Evolutionary conservation across 345 rosid genomes (phyloP), one percentile per base, ranked within the genome.

Genomic region (Corymbia maculata): DNA sequence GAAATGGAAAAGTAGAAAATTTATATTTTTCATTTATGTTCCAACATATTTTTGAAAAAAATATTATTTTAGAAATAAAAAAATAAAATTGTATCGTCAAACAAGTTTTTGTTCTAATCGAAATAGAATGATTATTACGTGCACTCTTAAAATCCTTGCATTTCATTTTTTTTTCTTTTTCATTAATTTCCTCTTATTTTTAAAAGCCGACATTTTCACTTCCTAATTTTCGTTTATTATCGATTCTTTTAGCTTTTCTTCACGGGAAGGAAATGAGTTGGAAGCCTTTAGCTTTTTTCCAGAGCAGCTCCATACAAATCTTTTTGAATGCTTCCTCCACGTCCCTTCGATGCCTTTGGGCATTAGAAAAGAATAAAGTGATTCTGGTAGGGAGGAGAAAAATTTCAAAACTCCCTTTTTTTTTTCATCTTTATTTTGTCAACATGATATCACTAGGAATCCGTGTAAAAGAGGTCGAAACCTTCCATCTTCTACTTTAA

Each of bases 341-440:
- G 47, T 42, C 49, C 13, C 47, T 9, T 36, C 26, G 14, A 17
- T 36, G 82, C 82, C 49, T 0, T 0, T 1, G 17, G 24, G 45
- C 80, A 32, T 15, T 32, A 16, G 45, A 32, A 32, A 30, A 32
- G 45, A 70, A 32, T 8, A 21, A 45, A 17, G 45, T 0, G 45
- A 70, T 32, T 3, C 4, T 0, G 1, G 45, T 0, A 5, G 17
- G 80, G 22, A 70, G 2, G 0, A 70, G 7, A 32, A 70, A 26
- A 64, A 16, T n/a, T 28, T 64, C 28, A 24, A 59, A 26, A 49
- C 50, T 9, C 9, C 50, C n/a, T 26, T 13, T 59, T 57, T 57
- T 9, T 4, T 8, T 59, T 59, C 30, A 59, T 59, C 36, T 64
- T 13, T 64, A 13, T 64, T 13, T 64, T n/a, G 36, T 64, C 36